Percentiles rank a stretch among this genome's conserved stretches.
phyloP scores from a whole-genome alignment of 179 eudicot species.

The Spinacia oleracea region DNA sequence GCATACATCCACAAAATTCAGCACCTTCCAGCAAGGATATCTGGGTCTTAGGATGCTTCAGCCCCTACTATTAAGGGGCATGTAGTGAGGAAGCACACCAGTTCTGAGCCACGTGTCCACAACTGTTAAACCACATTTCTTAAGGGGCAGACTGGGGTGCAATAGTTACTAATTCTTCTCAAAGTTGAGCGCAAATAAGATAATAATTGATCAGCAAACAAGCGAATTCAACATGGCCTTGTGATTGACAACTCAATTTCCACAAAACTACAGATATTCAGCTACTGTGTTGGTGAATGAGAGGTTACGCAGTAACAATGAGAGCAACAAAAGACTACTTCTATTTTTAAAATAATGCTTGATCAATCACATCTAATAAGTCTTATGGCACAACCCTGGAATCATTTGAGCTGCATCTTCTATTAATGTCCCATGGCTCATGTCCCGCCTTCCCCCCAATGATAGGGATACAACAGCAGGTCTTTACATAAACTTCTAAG shows the following conservation, averaged over 20 bases:
- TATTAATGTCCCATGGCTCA: too few species aligned
- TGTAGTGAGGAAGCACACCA: neutral
- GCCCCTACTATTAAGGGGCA: neutral
- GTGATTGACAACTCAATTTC: neutral
- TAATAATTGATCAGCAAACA: neutral
- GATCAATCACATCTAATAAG: too few species aligned
- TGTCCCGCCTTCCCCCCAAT: too few species aligned
- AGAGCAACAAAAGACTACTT: neutral
- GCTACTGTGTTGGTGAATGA: neutral
- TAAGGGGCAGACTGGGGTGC: neutral
- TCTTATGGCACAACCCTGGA: too few species aligned
- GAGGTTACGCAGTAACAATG: neutral
- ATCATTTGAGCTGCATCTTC: too few species aligned
- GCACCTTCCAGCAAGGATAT: neutral
- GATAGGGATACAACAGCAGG: too few species aligned
- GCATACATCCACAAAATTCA: neutral
- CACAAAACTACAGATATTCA: neutral
- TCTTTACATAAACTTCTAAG: too few species aligned
- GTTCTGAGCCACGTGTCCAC: neutral
- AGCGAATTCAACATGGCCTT: neutral
- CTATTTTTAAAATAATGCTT: too few species aligned
- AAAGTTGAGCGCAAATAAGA: neutral
- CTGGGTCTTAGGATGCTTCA: neutral
- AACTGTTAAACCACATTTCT: neutral
- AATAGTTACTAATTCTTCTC: neutral